Base-by-base conservation (phyloP, 768 basidiomycete genomes). In the Mrakia gelida region DNA sequence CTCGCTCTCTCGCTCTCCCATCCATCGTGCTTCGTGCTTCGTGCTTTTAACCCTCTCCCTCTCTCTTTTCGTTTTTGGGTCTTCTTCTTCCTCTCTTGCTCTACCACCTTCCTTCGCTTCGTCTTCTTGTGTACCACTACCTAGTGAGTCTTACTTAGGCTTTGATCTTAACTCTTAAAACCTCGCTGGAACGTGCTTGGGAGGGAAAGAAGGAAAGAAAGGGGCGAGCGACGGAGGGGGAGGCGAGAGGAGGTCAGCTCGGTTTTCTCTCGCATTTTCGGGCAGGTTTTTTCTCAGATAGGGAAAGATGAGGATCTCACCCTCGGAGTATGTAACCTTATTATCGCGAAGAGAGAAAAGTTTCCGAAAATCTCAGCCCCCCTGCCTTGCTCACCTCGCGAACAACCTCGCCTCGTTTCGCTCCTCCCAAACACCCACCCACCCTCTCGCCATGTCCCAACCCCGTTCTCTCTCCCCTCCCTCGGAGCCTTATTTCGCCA, bases 401-500 rank as follows among this genome's bases (percentile, higher is more conserved):
- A 38, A 45, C 45, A 5, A 21, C 0, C 45, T 26, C 41, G 41
- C 10, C 71, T 72, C 28, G n/a, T n/a, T n/a, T n/a, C n/a, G n/a
- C 38, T 43, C 13, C 71, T 23, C 13, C 49, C 30, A 43, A 28
- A 41, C 45, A 28, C 15, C 68, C n/a, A 28, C 68, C 45, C 49
- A 30, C 41, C 6, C 11, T 32, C 16, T 5, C 18, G 16, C 16
- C 49, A 67, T 34, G 63, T 26, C 75, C 1, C 21, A 41, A 4
- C 45, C 43, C 15, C 45, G 11, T 16, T 59, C 56, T 9, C 72
- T 26, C 30, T 41, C 52, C 21, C 52, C 72, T n/a, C 32, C 72
- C 11, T 56, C 72, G 11, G 72, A 67, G 30, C 23, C 63, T 45
- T 75, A 68, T 65, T 1, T 56, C 45, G 63, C 52, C 30, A 75